phyloP scores from a whole-genome alignment of 169 alveolate species.

The Cryptosporidium meleagridis region DNA sequence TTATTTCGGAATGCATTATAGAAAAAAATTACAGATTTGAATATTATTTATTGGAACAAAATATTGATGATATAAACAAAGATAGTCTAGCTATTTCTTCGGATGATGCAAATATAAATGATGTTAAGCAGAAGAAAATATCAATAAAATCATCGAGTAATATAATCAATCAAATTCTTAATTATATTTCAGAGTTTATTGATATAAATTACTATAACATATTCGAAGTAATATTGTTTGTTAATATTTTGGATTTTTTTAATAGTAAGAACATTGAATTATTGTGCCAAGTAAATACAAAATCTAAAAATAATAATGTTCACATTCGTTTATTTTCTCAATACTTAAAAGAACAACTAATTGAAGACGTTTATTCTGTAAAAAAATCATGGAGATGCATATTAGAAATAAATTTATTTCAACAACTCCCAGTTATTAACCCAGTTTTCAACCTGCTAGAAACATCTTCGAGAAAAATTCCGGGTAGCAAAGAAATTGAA shows the following conservation, averaged over 20 bases:
- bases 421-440: not conserved
- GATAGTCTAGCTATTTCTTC: not conserved
- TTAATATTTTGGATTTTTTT: not conserved
- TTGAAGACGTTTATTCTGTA: not conserved
- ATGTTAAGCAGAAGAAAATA: not conserved
- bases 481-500: not conserved
- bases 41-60: not conserved
- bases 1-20: conserved; percentile 24
- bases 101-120: not conserved
- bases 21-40: not conserved
- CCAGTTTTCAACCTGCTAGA: not conserved
- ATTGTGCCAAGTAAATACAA: not conserved
- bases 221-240: conserved; percentile 15
- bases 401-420: conserved; percentile 14
- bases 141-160: not conserved
- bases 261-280: not conserved
- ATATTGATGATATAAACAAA: not conserved
- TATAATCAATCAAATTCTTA: conserved; percentile 11
- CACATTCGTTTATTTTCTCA: not conserved
- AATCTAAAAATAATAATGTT: not conserved
- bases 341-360: conserved; percentile 1
- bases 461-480: not conserved
- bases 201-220: conserved; percentile 1
- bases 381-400: conserved; percentile 41
- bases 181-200: not conserved